Percentiles rank a stretch among this genome's conserved stretches.
These are phyloP conservation scores for Nitzschia sp. DNA, from an alignment of 108 stramenopile species.

Conservation along the genomic window DNA sequence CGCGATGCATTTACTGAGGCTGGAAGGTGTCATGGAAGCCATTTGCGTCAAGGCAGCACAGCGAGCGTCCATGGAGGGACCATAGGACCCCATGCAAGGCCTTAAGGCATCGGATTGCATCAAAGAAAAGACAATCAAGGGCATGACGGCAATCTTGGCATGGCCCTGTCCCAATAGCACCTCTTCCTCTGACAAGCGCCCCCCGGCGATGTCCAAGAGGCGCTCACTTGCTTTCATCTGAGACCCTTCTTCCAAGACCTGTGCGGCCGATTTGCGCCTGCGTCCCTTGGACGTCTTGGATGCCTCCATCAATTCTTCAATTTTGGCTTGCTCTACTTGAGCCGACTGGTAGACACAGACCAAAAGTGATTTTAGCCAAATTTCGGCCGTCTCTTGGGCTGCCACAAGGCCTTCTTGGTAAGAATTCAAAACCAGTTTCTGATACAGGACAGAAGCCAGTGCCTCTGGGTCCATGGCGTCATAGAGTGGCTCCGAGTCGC, in stretches of 20 bases:
- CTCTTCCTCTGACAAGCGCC: slow-evolving; percentile 31
- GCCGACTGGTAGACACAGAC: slow-evolving; percentile 54
- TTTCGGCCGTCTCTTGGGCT: slow-evolving; percentile 27
- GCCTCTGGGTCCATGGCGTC: slow-evolving; percentile 55
- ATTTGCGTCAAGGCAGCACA: slow-evolving; percentile 45
- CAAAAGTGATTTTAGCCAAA: slow-evolving; percentile 46
- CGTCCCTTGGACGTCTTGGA: neutral
- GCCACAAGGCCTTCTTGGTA: slow-evolving; percentile 35
- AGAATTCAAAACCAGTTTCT: slow-evolving; percentile 45
- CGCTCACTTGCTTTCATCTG: slow-evolving; percentile 41
- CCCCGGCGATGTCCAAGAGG: slow-evolving; percentile 38
- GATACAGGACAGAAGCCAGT: slow-evolving; percentile 47
- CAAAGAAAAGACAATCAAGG: slow-evolving; percentile 45
- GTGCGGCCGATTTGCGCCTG: neutral
- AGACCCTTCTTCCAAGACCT: neutral
- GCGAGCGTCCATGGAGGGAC: slow-evolving; percentile 48
- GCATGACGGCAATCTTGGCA: slow-evolving; percentile 20
- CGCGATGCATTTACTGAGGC: slow-evolving; percentile 41
- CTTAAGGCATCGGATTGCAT: slow-evolving; percentile 62
- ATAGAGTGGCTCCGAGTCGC: slow-evolving; percentile 44
- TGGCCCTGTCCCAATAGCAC: slow-evolving; percentile 61
- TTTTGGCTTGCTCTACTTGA: slow-evolving; percentile 20
- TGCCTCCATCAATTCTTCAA: slow-evolving; percentile 12
- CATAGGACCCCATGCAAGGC: slow-evolving; percentile 20
- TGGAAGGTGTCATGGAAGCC: slow-evolving; percentile 49